A percentile compares a stretch with the other conserved stretches of the same genome.
phyloP scores from a whole-genome alignment of 805 yeast genomes.

The Yueomyces sinensis region DNA sequence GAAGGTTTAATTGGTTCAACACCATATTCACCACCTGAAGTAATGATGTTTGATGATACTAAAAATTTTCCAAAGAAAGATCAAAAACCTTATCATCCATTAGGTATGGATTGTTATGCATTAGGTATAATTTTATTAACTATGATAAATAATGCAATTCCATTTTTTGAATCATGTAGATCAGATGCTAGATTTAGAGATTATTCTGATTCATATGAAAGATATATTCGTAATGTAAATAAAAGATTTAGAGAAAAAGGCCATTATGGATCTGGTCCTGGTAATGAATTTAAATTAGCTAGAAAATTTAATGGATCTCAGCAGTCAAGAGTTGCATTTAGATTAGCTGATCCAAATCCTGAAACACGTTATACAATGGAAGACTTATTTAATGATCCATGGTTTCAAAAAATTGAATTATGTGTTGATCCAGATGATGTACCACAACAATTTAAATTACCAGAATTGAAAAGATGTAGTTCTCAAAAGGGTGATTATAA shows the following conservation, averaged over 20 bases:
- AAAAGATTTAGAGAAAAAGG: slow-evolving; percentile 35
- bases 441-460: slow-evolving; percentile 1
- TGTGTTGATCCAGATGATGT: slow-evolving; percentile 28
- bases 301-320: slow-evolving; percentile 43
- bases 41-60: slow-evolving; percentile 31
- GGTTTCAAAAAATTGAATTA: slow-evolving; percentile 46
- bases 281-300: slow-evolving; percentile 59
- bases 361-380: slow-evolving; percentile 40
- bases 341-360: slow-evolving; percentile 53
- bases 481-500: background rate
- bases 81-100: slow-evolving; percentile 41
- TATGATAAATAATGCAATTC: slow-evolving; percentile 42
- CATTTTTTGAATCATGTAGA: slow-evolving; percentile 39
- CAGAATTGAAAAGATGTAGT: slow-evolving; percentile 1
- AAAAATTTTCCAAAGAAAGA: slow-evolving; percentile 21
- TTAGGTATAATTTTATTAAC: slow-evolving; percentile 57
- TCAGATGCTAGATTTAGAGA: slow-evolving; percentile 43
- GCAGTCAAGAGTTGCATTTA: slow-evolving; percentile 62
- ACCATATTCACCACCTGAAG: slow-evolving; percentile 73
- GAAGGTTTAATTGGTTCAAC: slow-evolving; percentile 61
- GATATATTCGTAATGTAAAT: slow-evolving; percentile 25
- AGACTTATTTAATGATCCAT: slow-evolving; percentile 45
- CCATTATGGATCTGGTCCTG: slow-evolving; percentile 45
- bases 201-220: slow-evolving; percentile 35
- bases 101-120: slow-evolving; percentile 60